A percentile compares a stretch with the other conserved stretches of the same genome.
phyloP scores from a whole-genome alignment of 2,329 filamentous ascomycete species.

The Fusarium stilboides region DNA sequence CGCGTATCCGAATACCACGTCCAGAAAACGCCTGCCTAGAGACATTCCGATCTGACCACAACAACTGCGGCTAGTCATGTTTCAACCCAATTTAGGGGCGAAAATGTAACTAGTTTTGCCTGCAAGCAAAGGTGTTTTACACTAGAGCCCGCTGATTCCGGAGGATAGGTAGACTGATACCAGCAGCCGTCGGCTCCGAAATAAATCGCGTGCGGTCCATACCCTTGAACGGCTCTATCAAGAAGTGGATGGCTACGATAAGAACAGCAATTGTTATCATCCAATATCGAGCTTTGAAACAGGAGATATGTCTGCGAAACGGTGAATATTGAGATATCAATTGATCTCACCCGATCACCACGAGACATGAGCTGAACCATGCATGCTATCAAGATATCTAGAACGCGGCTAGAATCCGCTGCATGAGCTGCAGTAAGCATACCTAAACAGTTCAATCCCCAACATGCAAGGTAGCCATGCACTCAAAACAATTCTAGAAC shows the following conservation, averaged over 20 bases:
- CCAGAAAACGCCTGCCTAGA: not conserved
- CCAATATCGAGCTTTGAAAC: not conserved
- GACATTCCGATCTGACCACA: slow-evolving; percentile 18
- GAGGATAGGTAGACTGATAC: slow-evolving; percentile 4
- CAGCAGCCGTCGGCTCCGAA: slow-evolving; percentile 18
- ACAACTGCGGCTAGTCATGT: not conserved
- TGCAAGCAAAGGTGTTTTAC: slow-evolving; percentile 9
- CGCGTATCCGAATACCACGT: slow-evolving; percentile 15
- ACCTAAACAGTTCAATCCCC: not conserved
- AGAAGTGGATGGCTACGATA: slow-evolving; percentile 1
- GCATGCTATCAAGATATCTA: not conserved
- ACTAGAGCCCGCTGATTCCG: slow-evolving; percentile 24
- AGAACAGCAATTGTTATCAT: not conserved
- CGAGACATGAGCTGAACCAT: not conserved
- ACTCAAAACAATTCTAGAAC: slow-evolving; percentile 26
- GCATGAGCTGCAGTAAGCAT: not conserved
- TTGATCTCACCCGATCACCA: not conserved
- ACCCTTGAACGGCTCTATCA: not conserved
- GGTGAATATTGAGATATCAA: not conserved
- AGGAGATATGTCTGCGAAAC: not conserved
- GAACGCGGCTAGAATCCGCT: not conserved
- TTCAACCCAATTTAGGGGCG: slow-evolving; percentile 5
- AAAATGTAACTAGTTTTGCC: not conserved
- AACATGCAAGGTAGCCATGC: slow-evolving; percentile 4
- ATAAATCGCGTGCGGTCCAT: not conserved